These are phyloP conservation scores for Athelia sp. DNA, from an alignment of 1,284 basidiomycete genomes.

Conservation along the genomic window DNA sequence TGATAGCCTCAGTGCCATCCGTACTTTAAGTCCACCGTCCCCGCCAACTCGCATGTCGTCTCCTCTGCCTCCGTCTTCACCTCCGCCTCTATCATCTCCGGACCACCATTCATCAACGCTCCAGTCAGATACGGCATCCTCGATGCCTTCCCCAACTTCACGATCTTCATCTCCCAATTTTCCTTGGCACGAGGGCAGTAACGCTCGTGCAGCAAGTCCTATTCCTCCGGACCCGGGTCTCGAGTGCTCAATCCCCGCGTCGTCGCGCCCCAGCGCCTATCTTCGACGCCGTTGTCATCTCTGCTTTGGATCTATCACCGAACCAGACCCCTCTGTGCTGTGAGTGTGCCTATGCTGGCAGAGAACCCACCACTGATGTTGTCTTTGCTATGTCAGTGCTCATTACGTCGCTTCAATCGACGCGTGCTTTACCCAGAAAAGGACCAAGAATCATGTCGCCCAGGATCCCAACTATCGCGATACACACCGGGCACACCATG, in stretches of 20 bases:
- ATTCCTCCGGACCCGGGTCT: neutral
- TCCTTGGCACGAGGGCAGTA: too few relatives aligned
- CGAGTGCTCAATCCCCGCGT: neutral
- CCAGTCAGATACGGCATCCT: too few relatives aligned
- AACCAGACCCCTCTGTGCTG: neutral
- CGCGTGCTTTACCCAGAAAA: slow-evolving; percentile 14
- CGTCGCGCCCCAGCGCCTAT: slow-evolving; percentile 11
- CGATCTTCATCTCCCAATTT: too few relatives aligned
- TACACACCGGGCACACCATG: neutral
- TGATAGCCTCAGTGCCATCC: neutral
- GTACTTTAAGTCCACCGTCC: neutral
- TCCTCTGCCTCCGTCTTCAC: neutral
- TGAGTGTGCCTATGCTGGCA: neutral
- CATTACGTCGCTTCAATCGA: slow-evolving; percentile 13
- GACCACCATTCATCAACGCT: neutral
- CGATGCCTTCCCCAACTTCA: too few relatives aligned
- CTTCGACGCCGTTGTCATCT: slow-evolving; percentile 10
- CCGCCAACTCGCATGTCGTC: neutral
- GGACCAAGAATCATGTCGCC: neutral
- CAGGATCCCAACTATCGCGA: neutral
- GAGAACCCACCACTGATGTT: neutral
- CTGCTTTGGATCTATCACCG: slow-evolving; percentile 14
- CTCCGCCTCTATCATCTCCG: too few relatives aligned
- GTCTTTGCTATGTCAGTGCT: slow-evolving; percentile 4
- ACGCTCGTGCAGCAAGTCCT: neutral